Conservation (phyloP, 129 eudicot species). For the Tagetes patula region DNA sequence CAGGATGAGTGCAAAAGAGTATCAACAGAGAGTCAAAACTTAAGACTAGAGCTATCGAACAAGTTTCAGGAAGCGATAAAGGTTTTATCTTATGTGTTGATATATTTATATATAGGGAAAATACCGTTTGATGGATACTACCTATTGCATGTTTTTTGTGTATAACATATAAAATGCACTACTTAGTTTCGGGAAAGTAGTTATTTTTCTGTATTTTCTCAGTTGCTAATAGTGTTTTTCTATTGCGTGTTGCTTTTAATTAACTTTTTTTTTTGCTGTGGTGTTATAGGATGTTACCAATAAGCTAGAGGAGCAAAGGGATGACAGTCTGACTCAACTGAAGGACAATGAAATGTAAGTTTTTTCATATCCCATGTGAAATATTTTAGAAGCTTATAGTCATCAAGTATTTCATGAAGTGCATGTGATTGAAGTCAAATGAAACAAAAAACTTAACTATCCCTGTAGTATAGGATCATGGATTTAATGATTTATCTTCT, state of each 20-base stretch:
- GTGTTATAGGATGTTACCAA: conserved; percentile 70
- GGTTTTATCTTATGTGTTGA: conserved; percentile 37
- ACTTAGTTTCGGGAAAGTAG: neutral
- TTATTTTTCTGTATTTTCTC: neutral
- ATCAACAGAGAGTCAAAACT: conserved; percentile 81
- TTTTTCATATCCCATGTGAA: conserved; percentile 11
- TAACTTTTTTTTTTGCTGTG: conserved; percentile 13
- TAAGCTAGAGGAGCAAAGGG: conserved; percentile 95
- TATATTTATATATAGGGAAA: neutral
- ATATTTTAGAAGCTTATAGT: neutral
- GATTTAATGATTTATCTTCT: neutral
- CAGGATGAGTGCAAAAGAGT: conserved; percentile 95
- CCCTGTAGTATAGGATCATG: no score
- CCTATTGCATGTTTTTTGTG: conserved; percentile 9
- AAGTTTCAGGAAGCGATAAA: conserved; percentile 94
- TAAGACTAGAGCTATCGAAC: conserved; percentile 81
- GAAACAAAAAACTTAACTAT: conserved; percentile 4
- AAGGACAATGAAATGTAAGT: conserved; percentile 89
- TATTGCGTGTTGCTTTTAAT: conserved; percentile 8
- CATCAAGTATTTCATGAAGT: conserved; percentile 5
- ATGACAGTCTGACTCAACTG: conserved; percentile 77
- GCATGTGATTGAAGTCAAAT: neutral
- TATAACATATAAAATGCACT: conserved; percentile 7
- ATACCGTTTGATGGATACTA: neutral
- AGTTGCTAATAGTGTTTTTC: neutral